Evolutionary conservation across 306 rosid genomes (phyloP), one percentile per base, ranked within the genome.

Genomic region (Ormosia emarginata): DNA sequence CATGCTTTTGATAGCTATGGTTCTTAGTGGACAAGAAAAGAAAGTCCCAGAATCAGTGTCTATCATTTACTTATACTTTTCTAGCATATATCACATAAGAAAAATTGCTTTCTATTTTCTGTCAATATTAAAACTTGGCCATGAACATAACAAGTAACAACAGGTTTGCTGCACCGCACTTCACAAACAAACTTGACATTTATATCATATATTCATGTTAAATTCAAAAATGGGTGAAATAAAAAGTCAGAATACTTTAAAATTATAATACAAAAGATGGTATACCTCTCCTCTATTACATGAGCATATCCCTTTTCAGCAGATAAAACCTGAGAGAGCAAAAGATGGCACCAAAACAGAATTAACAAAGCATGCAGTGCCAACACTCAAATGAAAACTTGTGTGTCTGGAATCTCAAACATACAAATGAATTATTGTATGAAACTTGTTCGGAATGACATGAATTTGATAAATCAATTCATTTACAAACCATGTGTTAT

Each of bases 241-340:
- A 52, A 30, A 68, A 53, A 11, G 44, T 6, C 2, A 68, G 13
- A 57, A 47, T 10, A 69, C 44, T 7, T 15, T 7, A 68, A 57
- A 52, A 10, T 80, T 46, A 4, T 9, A 36, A 30, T 13, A 4
- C 3, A 10, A 74, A 79, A 71, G 52, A 69, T 4, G 40, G 3
- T 85, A 34, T 81, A 93, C 97, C 94, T 93, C 84, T 87, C 90
- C 82, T 86, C 95, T 30, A 95, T 87, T 50, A 87, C 88, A 8
- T 80, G 83, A 88, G 84, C 82, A 63, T 89, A 87, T 44, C 67
- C 87, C 83, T 81, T 89, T 82, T 83, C 87, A 30, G 79, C 74
- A 74, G 91, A 91, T 18, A 72, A 77, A 79, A 91, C 83, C 98
- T 90, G 77, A n/a, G n/a, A 85, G 63, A 46, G 61, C 36, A 8